Evolutionary conservation across 345 rosid species (phyloP).

Genomic region (Geranium rotundifolium): DNA sequence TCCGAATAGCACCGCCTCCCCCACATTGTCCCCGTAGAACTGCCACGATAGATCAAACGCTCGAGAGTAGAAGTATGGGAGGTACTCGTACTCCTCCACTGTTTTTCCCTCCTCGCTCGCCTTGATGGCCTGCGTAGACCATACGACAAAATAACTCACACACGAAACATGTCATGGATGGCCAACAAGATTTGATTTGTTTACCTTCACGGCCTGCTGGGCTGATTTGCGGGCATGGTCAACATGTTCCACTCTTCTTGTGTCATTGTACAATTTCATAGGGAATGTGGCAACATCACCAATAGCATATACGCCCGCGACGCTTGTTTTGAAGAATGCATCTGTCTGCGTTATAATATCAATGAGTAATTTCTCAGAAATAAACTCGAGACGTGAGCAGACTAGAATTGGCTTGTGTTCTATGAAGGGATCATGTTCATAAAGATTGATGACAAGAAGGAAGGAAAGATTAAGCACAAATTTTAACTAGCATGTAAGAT

Average conservation of each 20-base stretch:
- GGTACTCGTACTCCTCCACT: constrained; percentile 74
- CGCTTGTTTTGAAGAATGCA: constrained; percentile 72
- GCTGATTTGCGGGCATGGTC: constrained; percentile 99
- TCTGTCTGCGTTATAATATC: constrained; percentile 49
- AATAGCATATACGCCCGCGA: constrained; percentile 79
- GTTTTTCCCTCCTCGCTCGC: constrained; percentile 60
- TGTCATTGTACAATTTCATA: constrained; percentile 62
- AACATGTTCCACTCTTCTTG: constrained; percentile 93
- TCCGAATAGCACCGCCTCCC: constrained; percentile 76
- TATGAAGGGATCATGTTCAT: too few relatives aligned
- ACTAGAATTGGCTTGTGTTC: too few relatives aligned
- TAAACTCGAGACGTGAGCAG: too few relatives aligned
- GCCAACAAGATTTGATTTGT: neutral
- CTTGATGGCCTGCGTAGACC: constrained; percentile 49
- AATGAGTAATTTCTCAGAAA: neutral
- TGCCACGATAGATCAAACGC: constrained; percentile 94
- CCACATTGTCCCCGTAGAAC: constrained; percentile 94
- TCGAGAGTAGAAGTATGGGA: constrained; percentile 92
- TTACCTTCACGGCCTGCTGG: constrained; percentile 95
- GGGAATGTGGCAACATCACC: constrained; percentile 94
- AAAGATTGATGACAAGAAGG: neutral
- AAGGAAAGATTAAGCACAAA: neutral
- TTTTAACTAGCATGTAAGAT: neutral
- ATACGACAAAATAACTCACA: neutral
- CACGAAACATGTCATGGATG: neutral